Base-by-base conservation (phyloP, 805 yeast genomes). In the Ogataea ramenticola region DNA sequence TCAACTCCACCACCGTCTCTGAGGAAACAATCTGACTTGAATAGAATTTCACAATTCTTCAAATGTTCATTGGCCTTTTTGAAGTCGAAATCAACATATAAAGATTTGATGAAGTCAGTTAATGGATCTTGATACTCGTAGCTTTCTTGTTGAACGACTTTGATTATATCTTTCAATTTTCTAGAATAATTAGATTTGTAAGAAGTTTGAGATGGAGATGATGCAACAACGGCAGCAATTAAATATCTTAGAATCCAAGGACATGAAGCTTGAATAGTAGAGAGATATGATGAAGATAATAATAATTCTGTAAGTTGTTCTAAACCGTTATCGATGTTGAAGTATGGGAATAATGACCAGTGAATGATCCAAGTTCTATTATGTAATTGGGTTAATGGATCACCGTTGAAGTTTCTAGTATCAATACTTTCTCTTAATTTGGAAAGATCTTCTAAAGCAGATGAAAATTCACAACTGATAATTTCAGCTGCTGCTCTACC, bases 191-290 rank as follows among this genome's bases (percentile, higher is more conserved):
- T 22, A n/a, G 41, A 21, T 37, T 8, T 17, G 5, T 5, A 9
- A 53, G 39, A 29, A 41, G 53, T 39, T 53, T 55, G 50, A 46
- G 58, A 42, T 49, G 71, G 50, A 46, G 58, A 42, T 49, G 71
- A 61, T 15, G 68, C 57, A 37, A 70, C 64, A 42, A 79, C 80
- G n/a, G 83, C 82, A 26, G 76, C 82, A 22, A 78, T 74, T 44
- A 82, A 60, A 56, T 82, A 82, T 55, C 87, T 72, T 50, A 80
- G 60, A 41, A 82, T 66, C 88, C 88, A 82, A 19, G 87, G 88
- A 56, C 81, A 74, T 9, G 83, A 70, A 29, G 85, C 83, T 63
- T 82, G 86, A 56, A 81, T 80, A 2, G 86, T 74, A 46, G 80
- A 75, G 47, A 81, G 61, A 59, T 79, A 79, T 8, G 82, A 75